Conservation (phyloP, 1,284 basidiomycete species). For the Rhizoctonia solani region DNA sequence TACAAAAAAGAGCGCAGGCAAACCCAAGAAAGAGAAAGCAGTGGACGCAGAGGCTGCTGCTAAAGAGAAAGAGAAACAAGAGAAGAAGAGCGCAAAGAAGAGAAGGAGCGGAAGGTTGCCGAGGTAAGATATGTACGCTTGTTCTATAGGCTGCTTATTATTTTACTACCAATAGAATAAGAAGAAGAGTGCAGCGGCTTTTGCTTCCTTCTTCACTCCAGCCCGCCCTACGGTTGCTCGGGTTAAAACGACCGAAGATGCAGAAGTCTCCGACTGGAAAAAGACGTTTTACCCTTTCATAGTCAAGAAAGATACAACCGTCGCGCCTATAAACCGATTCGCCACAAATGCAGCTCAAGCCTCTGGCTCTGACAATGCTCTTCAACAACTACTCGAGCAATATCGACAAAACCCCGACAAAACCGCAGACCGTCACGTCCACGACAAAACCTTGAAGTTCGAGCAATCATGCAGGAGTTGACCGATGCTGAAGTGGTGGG, state of each 20-base stretch:
- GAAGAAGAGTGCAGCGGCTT: constrained; percentile 69
- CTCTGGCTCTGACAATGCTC: neutral
- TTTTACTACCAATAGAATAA: constrained; percentile 48
- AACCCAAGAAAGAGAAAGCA: constrained; percentile 55
- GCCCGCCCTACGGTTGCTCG: constrained; percentile 49
- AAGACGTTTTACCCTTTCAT: constrained; percentile 76
- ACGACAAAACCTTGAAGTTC: constrained; percentile 50
- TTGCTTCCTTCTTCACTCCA: constrained; percentile 69
- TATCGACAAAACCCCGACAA: constrained; percentile 18
- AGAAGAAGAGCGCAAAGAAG: constrained; percentile 65
- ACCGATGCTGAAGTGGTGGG: constrained; percentile 77
- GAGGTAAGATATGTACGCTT: constrained; percentile 45
- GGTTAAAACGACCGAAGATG: constrained; percentile 11
- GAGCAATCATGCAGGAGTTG: constrained; percentile 60
- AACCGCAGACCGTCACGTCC: constrained; percentile 43
- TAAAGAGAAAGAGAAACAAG: constrained; percentile 69
- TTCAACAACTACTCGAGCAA: constrained; percentile 10
- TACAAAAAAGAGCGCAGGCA: constrained; percentile 19
- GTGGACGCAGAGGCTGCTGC: constrained; percentile 62
- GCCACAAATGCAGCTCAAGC: neutral
- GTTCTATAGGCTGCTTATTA: neutral
- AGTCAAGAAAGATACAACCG: constrained; percentile 66
- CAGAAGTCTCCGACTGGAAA: constrained; percentile 64
- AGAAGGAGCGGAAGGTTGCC: constrained; percentile 69
- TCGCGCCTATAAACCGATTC: constrained; percentile 74